Evolutionary conservation across 129 eudicot genomes (phyloP).

Genomic region (Sambucus nigra): DNA sequence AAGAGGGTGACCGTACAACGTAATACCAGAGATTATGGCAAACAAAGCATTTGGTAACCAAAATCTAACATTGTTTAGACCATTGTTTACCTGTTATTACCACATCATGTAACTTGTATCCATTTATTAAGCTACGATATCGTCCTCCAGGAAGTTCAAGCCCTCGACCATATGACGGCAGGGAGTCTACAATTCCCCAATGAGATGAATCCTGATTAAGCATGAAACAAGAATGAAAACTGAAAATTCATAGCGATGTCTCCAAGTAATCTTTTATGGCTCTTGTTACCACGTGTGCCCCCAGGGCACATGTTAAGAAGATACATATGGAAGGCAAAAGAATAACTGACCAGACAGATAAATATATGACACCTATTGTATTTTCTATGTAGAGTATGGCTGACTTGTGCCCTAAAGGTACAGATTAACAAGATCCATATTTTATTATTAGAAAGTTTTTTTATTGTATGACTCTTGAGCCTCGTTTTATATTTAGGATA

Average conservation of each 20-base stretch:
- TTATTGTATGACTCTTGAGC: too few species aligned
- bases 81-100: slow-evolving; percentile 51
- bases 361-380: too few species aligned
- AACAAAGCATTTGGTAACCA: not conserved
- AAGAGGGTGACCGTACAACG: not conserved
- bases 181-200: slow-evolving; percentile 60
- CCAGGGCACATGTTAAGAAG: too few species aligned
- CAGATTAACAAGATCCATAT: too few species aligned
- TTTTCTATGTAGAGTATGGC: too few species aligned
- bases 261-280: not conserved
- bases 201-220: slow-evolving; percentile 32
- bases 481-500: too few species aligned
- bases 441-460: too few species aligned
- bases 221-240: not conserved
- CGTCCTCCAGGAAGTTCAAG: slow-evolving; percentile 58
- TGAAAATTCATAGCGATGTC: not conserved
- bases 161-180: slow-evolving; percentile 72
- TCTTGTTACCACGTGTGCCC: too few species aligned
- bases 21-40: not conserved
- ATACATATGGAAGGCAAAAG: too few species aligned
- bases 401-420: too few species aligned
- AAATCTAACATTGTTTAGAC: not conserved
- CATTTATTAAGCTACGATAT: slow-evolving; percentile 57
- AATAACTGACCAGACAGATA: too few species aligned
- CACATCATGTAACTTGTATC: slow-evolving; percentile 47